Evolutionary conservation across 2,329 filamentous ascomycete species (phyloP).

Genomic region (Scedosporium apiospermum): DNA sequence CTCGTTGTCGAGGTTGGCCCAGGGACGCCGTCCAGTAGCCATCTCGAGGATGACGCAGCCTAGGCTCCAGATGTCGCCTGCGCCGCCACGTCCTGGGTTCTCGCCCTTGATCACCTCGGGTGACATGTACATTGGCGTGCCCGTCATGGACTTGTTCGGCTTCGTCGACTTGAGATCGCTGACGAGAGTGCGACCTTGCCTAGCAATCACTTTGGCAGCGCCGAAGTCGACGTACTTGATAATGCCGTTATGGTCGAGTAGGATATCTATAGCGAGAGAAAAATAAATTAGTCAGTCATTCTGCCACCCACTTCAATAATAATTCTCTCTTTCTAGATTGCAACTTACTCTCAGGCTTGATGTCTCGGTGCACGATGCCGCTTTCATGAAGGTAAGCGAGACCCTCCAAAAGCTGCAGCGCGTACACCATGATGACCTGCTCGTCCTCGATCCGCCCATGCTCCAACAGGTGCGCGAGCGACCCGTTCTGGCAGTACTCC

Average conservation of each 20-base stretch:
- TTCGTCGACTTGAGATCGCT: conserved; percentile 46
- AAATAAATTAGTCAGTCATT: background rate
- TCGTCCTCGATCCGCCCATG: conserved; percentile 97
- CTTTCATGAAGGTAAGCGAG: conserved; percentile 88
- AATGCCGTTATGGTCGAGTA: conserved; percentile 93
- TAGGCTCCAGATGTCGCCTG: conserved; percentile 92
- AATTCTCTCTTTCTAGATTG: background rate
- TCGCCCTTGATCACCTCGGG: conserved; percentile 95
- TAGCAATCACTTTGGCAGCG: conserved; percentile 91
- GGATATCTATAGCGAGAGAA: conserved; percentile 55
- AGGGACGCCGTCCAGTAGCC: conserved; percentile 88
- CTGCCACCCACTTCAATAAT: background rate
- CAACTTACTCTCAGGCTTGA: conserved; percentile 89
- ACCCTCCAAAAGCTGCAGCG: conserved; percentile 86
- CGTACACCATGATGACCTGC: conserved; percentile 94
- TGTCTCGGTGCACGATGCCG: conserved; percentile 89
- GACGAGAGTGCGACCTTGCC: conserved; percentile 80
- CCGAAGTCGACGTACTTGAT: conserved; percentile 99
- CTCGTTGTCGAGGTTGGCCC: conserved; percentile 94
- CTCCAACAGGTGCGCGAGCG: conserved; percentile 78
- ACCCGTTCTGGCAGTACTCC: conserved; percentile 97
- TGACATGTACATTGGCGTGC: conserved; percentile 99
- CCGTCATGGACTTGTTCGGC: conserved; percentile 85
- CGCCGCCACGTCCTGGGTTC: conserved; percentile 67
- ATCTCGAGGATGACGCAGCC: conserved; percentile 97